Evolutionary conservation across 805 yeast species (phyloP), one percentile per base, ranked within the genome.

Genomic region (Candida ponderosae): DNA sequence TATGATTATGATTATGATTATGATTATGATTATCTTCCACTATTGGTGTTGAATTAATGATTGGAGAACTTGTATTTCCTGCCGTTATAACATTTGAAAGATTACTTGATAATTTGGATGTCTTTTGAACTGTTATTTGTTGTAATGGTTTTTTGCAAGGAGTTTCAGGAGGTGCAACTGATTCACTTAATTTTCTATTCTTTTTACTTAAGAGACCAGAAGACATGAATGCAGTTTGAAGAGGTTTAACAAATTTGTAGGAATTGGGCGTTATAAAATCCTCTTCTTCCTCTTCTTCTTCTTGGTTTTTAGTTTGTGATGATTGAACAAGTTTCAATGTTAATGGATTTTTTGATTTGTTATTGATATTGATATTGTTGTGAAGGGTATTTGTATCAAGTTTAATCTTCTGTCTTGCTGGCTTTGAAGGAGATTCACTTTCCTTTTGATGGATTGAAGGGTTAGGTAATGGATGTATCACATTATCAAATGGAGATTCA

Each of bases 221-320:
- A 3, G 89, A 73, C 54, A 76, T 70, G 57, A 86, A 86, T 14
- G 93, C 95, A 0, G 89, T 80, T 54, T 85, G 95, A 29, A 86
- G 66, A 3, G 96, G 96, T 53, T 81, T 83, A 18, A 83, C 93
- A 34, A 76, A 74, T 44, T 76, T 73, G 57, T 80, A 84, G 14
- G 72, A 65, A 29, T 70, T 75, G 2, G 82, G 79, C 0, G 80
- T 71, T 26, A 57, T 49, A 39, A 63, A 63, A n/a, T 54, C 55
- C 4, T 15, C 16, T 11, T 37, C 31, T 11, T 33, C 16, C 16
- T 20, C 14, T 20, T 33, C 21, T 24, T 20, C 36, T 11, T 24
- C 3, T 31, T 15, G 16, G 33, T 21, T 34, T 41, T 29, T 16
- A 29, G 18, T 13, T 29, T 9, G 11, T 24, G 13, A 24, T 24